phyloP scores from a whole-genome alignment of 179 eudicot genomes.

The Amaranthus tricolor region DNA sequence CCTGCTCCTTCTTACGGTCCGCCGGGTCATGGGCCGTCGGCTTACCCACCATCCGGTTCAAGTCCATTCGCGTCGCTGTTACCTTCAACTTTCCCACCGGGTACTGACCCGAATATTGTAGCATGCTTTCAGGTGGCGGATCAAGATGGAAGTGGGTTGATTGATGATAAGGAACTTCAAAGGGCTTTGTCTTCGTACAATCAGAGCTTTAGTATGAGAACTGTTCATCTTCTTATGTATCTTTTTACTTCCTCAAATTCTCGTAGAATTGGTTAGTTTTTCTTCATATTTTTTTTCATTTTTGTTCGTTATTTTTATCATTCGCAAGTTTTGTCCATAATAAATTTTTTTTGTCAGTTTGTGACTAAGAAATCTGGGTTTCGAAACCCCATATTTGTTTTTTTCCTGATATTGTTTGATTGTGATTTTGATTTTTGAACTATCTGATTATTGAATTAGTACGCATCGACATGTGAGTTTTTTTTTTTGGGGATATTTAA shows the following conservation, averaged over 20 bases:
- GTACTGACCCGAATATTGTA: slow-evolving; percentile 79
- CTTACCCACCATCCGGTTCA: slow-evolving; percentile 21
- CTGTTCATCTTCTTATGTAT: slow-evolving; percentile 91
- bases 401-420: not conserved
- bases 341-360: not conserved
- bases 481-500: not conserved
- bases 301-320: not conserved
- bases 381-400: not conserved
- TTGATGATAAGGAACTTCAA: slow-evolving; percentile 93
- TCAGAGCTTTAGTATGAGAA: slow-evolving; percentile 76
- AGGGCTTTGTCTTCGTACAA: slow-evolving; percentile 67
- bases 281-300: not conserved
- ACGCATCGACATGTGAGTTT: not conserved
- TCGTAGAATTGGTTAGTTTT: slow-evolving; percentile 59
- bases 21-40: slow-evolving; percentile 9
- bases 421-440: not conserved
- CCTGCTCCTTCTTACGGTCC: slow-evolving; percentile 13
- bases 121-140: slow-evolving; percentile 81
- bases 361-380: not conserved
- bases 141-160: slow-evolving; percentile 76
- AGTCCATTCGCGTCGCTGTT: slow-evolving; percentile 63
- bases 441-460: not conserved
- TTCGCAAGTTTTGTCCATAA: not conserved
- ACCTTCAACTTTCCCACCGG: slow-evolving; percentile 88
- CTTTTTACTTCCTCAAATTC: slow-evolving; percentile 66